These are phyloP conservation scores for Alternaria gansuensis DNA, from an alignment of 2,329 filamentous ascomycete genomes.

Conservation along the genomic window DNA sequence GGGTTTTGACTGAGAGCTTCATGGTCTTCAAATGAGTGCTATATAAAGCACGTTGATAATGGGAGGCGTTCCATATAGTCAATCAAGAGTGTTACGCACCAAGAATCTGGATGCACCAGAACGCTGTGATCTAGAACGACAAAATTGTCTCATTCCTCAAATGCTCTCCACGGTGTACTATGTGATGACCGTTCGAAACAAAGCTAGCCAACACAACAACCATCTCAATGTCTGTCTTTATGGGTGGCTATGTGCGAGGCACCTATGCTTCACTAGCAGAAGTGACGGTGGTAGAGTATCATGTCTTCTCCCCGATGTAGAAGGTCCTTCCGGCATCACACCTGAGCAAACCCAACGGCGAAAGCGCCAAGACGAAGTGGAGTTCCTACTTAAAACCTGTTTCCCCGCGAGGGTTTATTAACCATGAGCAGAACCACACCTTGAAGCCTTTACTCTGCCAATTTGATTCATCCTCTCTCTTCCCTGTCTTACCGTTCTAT, in stretches of 20 bases:
- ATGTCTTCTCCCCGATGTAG: too few species aligned
- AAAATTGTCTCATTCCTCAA: background rate
- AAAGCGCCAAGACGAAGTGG: too few species aligned
- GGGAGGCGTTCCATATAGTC: background rate
- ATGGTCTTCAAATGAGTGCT: background rate
- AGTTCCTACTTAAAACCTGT: too few species aligned
- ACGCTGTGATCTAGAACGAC: background rate
- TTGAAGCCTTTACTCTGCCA: background rate
- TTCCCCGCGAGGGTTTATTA: background rate
- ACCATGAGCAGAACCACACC: background rate
- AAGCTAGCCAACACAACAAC: background rate
- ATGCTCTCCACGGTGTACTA: background rate
- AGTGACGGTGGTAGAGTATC: too few species aligned
- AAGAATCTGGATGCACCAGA: background rate
- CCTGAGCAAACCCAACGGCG: too few species aligned
- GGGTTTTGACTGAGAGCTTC: constrained; percentile 13
- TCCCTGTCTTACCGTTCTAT: too few species aligned
- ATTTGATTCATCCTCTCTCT: background rate
- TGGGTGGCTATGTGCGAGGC: too few species aligned
- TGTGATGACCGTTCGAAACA: background rate
- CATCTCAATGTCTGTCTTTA: too few species aligned
- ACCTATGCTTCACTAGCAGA: too few species aligned
- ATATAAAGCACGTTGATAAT: background rate
- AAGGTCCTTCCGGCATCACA: too few species aligned
- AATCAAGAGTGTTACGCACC: background rate